Evolutionary conservation across 2,329 filamentous ascomycete species (phyloP), one percentile per base, ranked within the genome.

Genomic region (Diaporthe eres): DNA sequence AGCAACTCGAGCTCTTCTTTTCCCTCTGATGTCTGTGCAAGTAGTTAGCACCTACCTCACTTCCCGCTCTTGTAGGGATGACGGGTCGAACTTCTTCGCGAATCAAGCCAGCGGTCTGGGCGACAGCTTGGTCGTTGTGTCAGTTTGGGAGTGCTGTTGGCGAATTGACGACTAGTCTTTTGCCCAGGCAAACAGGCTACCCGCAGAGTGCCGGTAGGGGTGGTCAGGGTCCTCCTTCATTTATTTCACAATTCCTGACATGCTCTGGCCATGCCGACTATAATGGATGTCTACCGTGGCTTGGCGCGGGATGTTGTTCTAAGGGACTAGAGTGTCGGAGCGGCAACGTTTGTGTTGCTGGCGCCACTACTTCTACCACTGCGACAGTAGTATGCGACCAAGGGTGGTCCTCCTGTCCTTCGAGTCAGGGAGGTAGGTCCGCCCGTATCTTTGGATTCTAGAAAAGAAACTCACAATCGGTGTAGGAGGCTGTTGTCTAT

Each of bases 261-360:
- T 55, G 49, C 15, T n/a, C 47, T 31, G 65, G 49, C 6, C n/a
- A 53, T 25, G 17, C 31, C 51, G 44, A 25, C n/a, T 70, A 70
- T 39, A 22, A 13, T 15, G 31, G 31, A 13, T 55, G 47, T 22
- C 34, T 34, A 9, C 13, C 49, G 0, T 39, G 2, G 4, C 2
- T 12, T 6, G 65, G 65, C 15, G 31, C 49, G 5, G 65, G 65
- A n/a, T 70, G 47, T 10, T 70, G 65, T 31, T 12, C 65, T 70
- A 34, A 55, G 17, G 65, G 65, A 42, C n/a, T 55, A 9, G 34
- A 4, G 5, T 70, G 65, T 31, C 34, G 28, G n/a, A 17, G 13
- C 34, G 22, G 9, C 4, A 15, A 17, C 2, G 2, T 39, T 17
- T 70, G 65, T 53, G 34, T 55, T 19, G 31, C 65, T 39, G 47